Evolutionary conservation across 441 rosid species (phyloP).

Genomic region (Hura crepitans): DNA sequence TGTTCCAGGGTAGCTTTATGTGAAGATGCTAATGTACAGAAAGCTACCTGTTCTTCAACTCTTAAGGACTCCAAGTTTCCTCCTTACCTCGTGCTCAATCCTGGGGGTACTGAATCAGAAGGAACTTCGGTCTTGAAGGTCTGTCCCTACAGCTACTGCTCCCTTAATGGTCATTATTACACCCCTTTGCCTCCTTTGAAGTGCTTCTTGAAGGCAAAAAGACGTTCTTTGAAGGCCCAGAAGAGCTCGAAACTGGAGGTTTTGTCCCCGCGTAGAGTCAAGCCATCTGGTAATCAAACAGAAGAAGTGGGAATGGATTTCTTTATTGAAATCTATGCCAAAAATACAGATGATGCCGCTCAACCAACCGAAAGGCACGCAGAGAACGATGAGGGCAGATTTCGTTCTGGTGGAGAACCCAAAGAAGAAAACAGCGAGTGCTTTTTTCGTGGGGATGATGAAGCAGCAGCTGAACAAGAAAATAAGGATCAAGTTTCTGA

Average conservation of each 20-base stretch:
- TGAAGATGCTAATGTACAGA: constrained; percentile 42
- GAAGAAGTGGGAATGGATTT: constrained; percentile 29
- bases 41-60: constrained; percentile 85
- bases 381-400: constrained; percentile 14
- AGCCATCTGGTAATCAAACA: constrained; percentile 17
- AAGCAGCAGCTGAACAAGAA: constrained; percentile 15
- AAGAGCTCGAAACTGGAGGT: constrained; percentile 44
- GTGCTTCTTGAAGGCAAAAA: constrained; percentile 61
- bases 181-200: constrained; percentile 64
- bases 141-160: constrained; percentile 77
- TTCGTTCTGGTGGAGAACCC: constrained; percentile 9
- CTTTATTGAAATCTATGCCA: constrained; percentile 43
- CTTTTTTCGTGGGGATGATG: constrained; percentile 13
- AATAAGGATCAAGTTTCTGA: constrained; percentile 27
- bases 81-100: constrained; percentile 53
- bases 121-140: constrained; percentile 77
- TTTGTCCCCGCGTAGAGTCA: constrained; percentile 24
- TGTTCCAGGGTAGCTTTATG: constrained; percentile 46
- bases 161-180: constrained; percentile 82
- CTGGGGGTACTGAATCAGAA: constrained; percentile 51
- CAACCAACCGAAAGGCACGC: constrained; percentile 19
- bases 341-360: constrained; percentile 27
- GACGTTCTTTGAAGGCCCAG: constrained; percentile 54
- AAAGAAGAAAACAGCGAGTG: background rate
- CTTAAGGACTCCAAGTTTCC: constrained; percentile 79